Evolutionary conservation across 2,329 filamentous ascomycete species (phyloP).

Genomic region (Acrocalymma vagum): DNA sequence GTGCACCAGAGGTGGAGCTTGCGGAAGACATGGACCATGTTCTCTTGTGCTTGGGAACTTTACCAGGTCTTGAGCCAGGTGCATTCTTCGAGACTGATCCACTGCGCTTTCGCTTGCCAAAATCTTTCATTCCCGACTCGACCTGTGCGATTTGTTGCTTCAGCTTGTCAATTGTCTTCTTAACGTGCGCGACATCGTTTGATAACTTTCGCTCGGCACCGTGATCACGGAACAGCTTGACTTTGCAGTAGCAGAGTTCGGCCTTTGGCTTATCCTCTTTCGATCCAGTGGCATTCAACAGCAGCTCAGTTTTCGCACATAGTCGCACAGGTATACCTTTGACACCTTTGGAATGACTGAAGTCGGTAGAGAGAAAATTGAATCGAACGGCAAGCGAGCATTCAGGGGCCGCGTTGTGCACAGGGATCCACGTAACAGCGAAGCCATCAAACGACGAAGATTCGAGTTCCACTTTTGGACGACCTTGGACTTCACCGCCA

Average conservation of each 20-base stretch:
- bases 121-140: conserved; percentile 67
- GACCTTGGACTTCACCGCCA: conserved; percentile 58
- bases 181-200: conserved; percentile 93
- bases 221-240: conserved; percentile 96
- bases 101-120: conserved; percentile 69
- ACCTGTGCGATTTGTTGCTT: conserved; percentile 90
- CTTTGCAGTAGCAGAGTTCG: conserved; percentile 94
- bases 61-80: conserved; percentile 71
- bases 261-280: conserved; percentile 53
- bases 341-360: conserved; percentile 97
- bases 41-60: conserved; percentile 87
- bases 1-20: conserved; percentile 52
- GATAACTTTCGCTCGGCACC: conserved; percentile 94
- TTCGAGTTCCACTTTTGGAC: conserved; percentile 59
- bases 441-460: conserved; percentile 90
- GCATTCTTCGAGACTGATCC: conserved; percentile 57
- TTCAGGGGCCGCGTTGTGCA: conserved; percentile 72
- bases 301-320: conserved; percentile 84
- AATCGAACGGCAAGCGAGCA: conserved; percentile 92
- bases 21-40: conserved; percentile 94
- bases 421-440: conserved; percentile 84
- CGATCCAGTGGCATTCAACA: conserved; percentile 62
- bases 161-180: conserved; percentile 95
- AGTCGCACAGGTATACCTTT: conserved; percentile 95
- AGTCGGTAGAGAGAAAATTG: conserved; percentile 98